These are phyloP conservation scores for Ammopiptanthus mongolicus DNA, from an alignment of 306 rosid genomes.

Conservation along the genomic window DNA sequence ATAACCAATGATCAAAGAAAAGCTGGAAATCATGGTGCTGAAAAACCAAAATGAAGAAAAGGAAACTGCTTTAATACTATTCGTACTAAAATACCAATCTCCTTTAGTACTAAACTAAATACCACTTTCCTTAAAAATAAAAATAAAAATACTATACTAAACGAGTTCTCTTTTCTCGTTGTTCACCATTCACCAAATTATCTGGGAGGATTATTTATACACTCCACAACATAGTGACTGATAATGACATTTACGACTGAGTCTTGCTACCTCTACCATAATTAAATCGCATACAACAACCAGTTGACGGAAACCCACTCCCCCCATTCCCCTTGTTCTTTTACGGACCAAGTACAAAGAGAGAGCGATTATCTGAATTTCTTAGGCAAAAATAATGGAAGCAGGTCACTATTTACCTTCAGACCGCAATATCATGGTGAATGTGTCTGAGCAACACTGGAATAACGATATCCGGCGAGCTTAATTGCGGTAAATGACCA, in stretches of 20 bases:
- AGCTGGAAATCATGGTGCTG: too few species aligned
- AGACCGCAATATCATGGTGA: conserved; percentile 42
- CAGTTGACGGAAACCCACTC: neutral
- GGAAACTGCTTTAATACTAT: too few species aligned
- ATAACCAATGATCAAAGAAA: too few species aligned
- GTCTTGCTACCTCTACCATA: neutral
- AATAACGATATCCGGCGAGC: conserved; percentile 74
- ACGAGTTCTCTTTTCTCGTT: too few species aligned
- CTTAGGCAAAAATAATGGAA: neutral
- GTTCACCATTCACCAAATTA: too few species aligned
- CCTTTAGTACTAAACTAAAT: too few species aligned
- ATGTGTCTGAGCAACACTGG: conserved; percentile 71
- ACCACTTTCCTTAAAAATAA: too few species aligned
- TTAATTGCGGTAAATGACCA: conserved; percentile 81
- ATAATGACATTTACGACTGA: neutral
- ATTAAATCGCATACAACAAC: neutral
- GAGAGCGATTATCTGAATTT: neutral
- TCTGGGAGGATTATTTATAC: too few species aligned
- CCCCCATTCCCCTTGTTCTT: neutral
- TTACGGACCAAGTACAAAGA: neutral
- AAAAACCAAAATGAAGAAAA: too few species aligned
- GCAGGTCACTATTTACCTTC: neutral
- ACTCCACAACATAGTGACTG: neutral
- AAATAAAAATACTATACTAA: too few species aligned
- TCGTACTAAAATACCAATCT: too few species aligned